Evolutionary conservation across 2,329 filamentous ascomycete species (phyloP).

Genomic region (Ascochyta pisi): DNA sequence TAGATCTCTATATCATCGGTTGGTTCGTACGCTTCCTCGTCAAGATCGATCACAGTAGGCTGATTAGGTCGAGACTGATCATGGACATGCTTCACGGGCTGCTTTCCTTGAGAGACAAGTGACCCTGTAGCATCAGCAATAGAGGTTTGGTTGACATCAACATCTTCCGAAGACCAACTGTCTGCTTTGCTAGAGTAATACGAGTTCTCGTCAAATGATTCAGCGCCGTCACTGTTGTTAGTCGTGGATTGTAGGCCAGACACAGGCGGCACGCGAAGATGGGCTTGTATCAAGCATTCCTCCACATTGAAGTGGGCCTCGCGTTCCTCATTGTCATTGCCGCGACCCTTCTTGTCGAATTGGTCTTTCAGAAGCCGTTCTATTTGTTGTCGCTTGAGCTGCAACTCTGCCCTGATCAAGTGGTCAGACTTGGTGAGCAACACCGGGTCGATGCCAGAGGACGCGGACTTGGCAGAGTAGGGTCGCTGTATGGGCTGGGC

Average conservation of each 20-base stretch:
- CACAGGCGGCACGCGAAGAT: constrained; percentile 74
- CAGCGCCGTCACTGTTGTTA: constrained; percentile 72
- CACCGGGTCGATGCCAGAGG: constrained; percentile 79
- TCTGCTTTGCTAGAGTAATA: constrained; percentile 93
- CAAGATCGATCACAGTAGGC: constrained; percentile 45
- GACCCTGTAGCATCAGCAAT: constrained; percentile 41
- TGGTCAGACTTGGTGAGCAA: constrained; percentile 86
- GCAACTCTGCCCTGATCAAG: constrained; percentile 80
- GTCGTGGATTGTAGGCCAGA: constrained; percentile 62
- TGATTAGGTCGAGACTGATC: constrained; percentile 22
- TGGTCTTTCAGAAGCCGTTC: constrained; percentile 81
- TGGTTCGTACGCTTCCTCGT: constrained; percentile 49
- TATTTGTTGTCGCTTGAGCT: constrained; percentile 79
- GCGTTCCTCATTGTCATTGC: constrained; percentile 59
- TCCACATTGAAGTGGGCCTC: constrained; percentile 52
- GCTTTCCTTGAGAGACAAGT: constrained; percentile 38
- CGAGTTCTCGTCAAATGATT: constrained; percentile 90
- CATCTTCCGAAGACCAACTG: constrained; percentile 70
- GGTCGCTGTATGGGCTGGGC: constrained; percentile 38
- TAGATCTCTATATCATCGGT: constrained; percentile 50
- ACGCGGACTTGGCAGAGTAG: constrained; percentile 54
- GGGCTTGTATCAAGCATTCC: constrained; percentile 61
- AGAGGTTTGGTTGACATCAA: constrained; percentile 38
- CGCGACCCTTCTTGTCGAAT: constrained; percentile 65
- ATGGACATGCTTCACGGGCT: constrained; percentile 28